phyloP scores from a whole-genome alignment of 176 grass and related monocot species.

The Oryza glumipatula region DNA sequence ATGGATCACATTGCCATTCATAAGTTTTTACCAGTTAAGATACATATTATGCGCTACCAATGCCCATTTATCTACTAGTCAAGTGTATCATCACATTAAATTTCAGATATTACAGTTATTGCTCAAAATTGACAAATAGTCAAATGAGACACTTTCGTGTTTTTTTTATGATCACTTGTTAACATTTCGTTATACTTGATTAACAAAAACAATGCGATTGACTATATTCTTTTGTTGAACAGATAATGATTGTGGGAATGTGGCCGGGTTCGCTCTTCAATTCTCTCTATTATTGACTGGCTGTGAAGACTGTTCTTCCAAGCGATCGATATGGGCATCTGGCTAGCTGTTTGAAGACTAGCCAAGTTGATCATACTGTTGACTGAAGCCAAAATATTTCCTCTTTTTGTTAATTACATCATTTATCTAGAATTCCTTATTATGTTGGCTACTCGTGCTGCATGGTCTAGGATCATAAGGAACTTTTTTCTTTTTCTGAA shows the following conservation, averaged over 20 bases:
- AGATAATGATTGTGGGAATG: background rate
- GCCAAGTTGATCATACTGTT: background rate
- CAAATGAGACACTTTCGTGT: background rate
- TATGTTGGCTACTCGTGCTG: too few species aligned
- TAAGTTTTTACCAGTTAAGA: background rate
- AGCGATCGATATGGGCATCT: background rate
- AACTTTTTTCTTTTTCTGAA: background rate
- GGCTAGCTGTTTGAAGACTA: background rate
- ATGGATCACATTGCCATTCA: background rate
- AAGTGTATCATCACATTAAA: too few species aligned
- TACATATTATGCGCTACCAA: background rate
- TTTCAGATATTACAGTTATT: background rate
- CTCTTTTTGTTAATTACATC: background rate
- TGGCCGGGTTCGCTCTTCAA: background rate
- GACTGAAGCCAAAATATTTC: background rate
- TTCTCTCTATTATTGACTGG: background rate
- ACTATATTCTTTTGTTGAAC: background rate
- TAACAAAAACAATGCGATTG: background rate
- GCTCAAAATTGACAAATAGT: background rate
- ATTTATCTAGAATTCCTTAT: background rate
- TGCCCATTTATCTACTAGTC: background rate
- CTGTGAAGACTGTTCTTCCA: background rate
- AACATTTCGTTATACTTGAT: background rate
- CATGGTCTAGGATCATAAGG: background rate
- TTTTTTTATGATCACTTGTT: background rate